Evolutionary conservation across 768 basidiomycete species (phyloP), one percentile per base, ranked within the genome.

Genomic region (Lactifluus hygrophoroides): DNA sequence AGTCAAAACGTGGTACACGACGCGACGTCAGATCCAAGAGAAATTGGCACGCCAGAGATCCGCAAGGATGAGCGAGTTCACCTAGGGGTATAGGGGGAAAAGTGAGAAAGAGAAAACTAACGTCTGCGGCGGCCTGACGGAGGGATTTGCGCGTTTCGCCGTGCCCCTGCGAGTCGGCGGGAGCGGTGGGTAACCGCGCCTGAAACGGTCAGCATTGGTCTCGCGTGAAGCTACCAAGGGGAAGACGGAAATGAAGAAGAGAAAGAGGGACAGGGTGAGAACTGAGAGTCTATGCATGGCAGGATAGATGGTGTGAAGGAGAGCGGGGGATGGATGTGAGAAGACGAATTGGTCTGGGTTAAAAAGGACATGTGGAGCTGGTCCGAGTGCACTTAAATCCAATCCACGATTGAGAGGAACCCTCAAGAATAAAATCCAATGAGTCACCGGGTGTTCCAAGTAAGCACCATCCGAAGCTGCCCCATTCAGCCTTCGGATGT

Each of bases 151-250:
- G 5, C 35, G 51, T 28, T 40, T 52, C 1, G 51, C 51, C 14
- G 25, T 25, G 6, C 52, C 51, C 0, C 57, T 50, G 2, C 57
- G 51, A 0, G 27, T 38, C 2, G 57, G 57, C 3, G 50, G 57
- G 8, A 58, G 35, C 7, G 44, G 50, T 8, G 57, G 57, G 19
- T 34, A 50, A 4, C 57, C 57, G 17, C 57, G 50, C 57, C 17
- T 37, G 27, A 58, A n/a, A 32, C 51, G 57, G 6, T 58, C 44
- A 1, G 49, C 56, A 37, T 57, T 57, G 23, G 56, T 57, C n/a
- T 51, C 49, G 9, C 49, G 56, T 2, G 34, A 23, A 16, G 37
- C n/a, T 8, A 28, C 49, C 14, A 19, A n/a, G 34, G 49, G 56
- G 14, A 57, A 34, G 25, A 51, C 49, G 34, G 49, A 51, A 28